These are phyloP conservation scores for Symbiotaphrina buchneri DNA, from an alignment of 495 filamentous ascomycete genomes.

Conservation along the genomic window DNA sequence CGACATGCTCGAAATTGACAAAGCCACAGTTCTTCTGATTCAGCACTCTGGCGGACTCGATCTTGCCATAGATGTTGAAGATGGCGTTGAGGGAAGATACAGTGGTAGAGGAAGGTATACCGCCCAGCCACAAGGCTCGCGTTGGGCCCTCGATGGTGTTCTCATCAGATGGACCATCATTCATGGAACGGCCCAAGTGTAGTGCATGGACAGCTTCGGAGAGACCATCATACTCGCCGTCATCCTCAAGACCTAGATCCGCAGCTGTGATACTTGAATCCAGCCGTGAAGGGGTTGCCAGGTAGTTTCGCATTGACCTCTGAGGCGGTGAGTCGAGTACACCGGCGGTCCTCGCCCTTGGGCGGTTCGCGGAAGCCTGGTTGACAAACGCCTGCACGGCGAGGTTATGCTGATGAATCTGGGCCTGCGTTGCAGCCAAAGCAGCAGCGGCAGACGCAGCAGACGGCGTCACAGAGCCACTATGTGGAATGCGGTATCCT, in stretches of 20 bases:
- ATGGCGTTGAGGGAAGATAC: constrained; percentile 81
- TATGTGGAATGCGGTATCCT: constrained; percentile 32
- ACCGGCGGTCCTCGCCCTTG: constrained; percentile 73
- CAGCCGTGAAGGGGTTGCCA: constrained; percentile 59
- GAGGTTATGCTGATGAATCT: constrained; percentile 81
- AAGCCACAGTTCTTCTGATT: constrained; percentile 99
- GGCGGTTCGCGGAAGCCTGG: constrained; percentile 59
- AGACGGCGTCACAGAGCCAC: constrained; percentile 48
- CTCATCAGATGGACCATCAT: constrained; percentile 27
- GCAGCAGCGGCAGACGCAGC: constrained; percentile 45
- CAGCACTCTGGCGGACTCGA: constrained; percentile 78
- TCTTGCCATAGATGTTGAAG: constrained; percentile 74
- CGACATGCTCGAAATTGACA: constrained; percentile 81
- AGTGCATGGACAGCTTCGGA: constrained; percentile 59
- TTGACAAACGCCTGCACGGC: constrained; percentile 79
- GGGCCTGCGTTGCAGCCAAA: constrained; percentile 64
- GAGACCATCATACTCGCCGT: constrained; percentile 47
- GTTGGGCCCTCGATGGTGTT: constrained; percentile 74
- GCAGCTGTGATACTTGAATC: constrained; percentile 66
- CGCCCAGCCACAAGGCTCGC: constrained; percentile 87
- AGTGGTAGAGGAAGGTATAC: constrained; percentile 92
- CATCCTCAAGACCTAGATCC: constrained; percentile 50
- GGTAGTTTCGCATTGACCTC: constrained; percentile 51
- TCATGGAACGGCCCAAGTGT: constrained; percentile 27
- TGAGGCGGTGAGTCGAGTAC: constrained; percentile 69